Evolutionary conservation across 2,329 filamentous ascomycete genomes (phyloP).

Genomic region (Penicillium sp.): DNA sequence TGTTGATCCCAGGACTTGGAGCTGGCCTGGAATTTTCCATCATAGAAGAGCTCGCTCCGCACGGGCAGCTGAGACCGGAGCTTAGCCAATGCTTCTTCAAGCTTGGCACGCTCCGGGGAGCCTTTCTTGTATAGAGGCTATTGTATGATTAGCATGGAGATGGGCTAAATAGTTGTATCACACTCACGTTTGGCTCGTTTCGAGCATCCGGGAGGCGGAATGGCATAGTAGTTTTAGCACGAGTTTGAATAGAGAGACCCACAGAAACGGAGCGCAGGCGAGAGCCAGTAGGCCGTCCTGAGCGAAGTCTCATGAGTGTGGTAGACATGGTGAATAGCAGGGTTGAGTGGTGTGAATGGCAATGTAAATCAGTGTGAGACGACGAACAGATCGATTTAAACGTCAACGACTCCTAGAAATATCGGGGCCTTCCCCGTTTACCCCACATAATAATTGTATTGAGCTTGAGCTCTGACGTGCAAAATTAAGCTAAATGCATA

Average conservation of each 20-base stretch:
- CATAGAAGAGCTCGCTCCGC: slow-evolving; percentile 29
- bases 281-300: slow-evolving; percentile 14
- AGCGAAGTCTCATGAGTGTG: slow-evolving; percentile 18
- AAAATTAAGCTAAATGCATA: background rate
- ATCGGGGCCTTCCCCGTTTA: slow-evolving; percentile 6
- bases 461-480: background rate
- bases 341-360: background rate
- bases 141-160: background rate
- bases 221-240: slow-evolving; percentile 28
- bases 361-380: background rate
- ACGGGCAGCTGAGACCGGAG: slow-evolving; percentile 37
- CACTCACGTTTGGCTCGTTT: slow-evolving; percentile 39
- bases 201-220: slow-evolving; percentile 32
- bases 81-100: slow-evolving; percentile 31
- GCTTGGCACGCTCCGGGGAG: slow-evolving; percentile 35
- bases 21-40: slow-evolving; percentile 27
- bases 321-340: slow-evolving; percentile 16
- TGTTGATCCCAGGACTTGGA: slow-evolving; percentile 27
- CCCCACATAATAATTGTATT: background rate
- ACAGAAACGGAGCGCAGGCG: slow-evolving; percentile 11
- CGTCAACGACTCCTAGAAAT: background rate
- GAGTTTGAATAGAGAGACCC: slow-evolving; percentile 15
- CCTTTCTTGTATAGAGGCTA: slow-evolving; percentile 29
- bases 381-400: slow-evolving; percentile 1
- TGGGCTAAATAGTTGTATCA: background rate